Conservation (phyloP, 2,329 filamentous ascomycete species). For the Aspergillus flavus region DNA sequence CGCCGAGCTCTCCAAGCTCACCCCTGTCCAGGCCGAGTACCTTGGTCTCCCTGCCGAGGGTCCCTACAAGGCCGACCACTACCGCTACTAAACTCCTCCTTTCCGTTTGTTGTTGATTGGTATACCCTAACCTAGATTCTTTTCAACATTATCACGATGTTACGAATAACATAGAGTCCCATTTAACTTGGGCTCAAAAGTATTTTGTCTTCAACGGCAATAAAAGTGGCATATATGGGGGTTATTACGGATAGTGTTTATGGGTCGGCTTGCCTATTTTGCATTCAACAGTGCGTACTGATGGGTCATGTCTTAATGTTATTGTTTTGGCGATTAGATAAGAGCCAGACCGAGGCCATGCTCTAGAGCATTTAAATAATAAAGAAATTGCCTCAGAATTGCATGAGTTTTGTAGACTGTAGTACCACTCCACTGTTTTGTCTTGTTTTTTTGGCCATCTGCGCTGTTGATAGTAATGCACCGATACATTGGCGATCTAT, state of each 20-base stretch:
- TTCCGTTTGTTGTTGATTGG: constrained; percentile 30
- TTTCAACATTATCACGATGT: constrained; percentile 63
- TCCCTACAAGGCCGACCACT: constrained; percentile 93
- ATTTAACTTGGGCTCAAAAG: constrained; percentile 51
- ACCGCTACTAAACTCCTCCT: constrained; percentile 65
- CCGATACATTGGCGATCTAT: no score
- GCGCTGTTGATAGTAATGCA: no score
- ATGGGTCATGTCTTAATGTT: constrained; percentile 26
- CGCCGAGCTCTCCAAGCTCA: constrained; percentile 87
- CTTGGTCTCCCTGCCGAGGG: constrained; percentile 82
- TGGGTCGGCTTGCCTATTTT: constrained; percentile 36
- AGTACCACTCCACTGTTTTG: no score
- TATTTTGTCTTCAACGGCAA: constrained; percentile 66
- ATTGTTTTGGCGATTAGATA: neutral
- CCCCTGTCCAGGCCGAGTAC: constrained; percentile 88
- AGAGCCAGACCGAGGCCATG: constrained; percentile 18
- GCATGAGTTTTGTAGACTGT: no score
- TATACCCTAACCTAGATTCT: constrained; percentile 45
- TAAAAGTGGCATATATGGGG: constrained; percentile 42
- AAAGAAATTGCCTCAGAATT: neutral
- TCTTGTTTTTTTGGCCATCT: no score
- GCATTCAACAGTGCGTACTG: constrained; percentile 37
- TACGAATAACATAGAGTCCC: constrained; percentile 56
- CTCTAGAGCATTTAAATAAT: constrained; percentile 1
- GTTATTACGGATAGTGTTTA: constrained; percentile 32